Base-by-base conservation (phyloP, 768 basidiomycete genomes). In the Naganishia randhawae region DNA sequence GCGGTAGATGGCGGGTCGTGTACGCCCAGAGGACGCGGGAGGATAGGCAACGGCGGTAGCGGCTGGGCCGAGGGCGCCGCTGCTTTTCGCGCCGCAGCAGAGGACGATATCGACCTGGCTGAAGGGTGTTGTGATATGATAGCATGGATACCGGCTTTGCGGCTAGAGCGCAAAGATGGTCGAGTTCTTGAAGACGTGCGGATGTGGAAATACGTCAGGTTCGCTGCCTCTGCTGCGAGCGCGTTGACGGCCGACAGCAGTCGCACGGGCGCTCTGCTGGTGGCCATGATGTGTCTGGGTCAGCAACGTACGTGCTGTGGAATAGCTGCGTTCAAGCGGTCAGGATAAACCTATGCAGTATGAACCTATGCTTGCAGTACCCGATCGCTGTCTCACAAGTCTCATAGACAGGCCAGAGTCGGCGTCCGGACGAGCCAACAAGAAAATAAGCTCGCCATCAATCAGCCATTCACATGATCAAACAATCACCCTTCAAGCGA, bases 11-110 rank as follows among this genome's bases (percentile, higher is more conserved):
- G 93, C 27, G 83, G 82, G 66, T 88, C 85, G 48, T 81, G 80
- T 39, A 93, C 84, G n/a, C 93, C 93, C 11, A 94, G 81, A 10
- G 93, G 91, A 25, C 89, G 81, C 6, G 74, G 66, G 9, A 81
- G 71, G 45, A 71, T 71, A 6, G 76, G 75, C 19, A 76, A 65
- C 0, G 71, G 67, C n/a, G 57, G 33, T 5, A 32, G 25, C 13
- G 65, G 9, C 25, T 53, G 32, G n/a, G 65, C n/a, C 3, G 65
- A 10, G n/a, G 50, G 45, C 11, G 63, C 17, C 6, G 41, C n/a
- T 50, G 63, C 45, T 61, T 61, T 61, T 22, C 57, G 37, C 25
- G n/a, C 35, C 25, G 16, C 22, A 29, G 45, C 6, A n/a, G 63
- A 50, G 63, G 63, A 50, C 7, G n/a, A 64, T 2, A 51, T 42